Percentiles rank a stretch among this genome's conserved stretches.
phyloP scores from a whole-genome alignment of 2,329 filamentous ascomycete species.

The Coniochaeta sp. region DNA sequence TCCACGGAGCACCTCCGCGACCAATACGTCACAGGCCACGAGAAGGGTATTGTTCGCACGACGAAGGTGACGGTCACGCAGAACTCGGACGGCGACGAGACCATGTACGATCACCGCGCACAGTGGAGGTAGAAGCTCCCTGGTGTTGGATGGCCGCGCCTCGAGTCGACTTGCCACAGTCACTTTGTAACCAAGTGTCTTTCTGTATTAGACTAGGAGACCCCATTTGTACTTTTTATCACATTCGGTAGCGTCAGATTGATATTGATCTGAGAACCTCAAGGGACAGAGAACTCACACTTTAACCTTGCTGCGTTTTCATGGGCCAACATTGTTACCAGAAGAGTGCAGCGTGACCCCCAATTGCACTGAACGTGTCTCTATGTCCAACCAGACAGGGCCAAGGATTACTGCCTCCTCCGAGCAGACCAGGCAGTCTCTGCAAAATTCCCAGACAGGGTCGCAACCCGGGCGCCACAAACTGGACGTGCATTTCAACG shows the following conservation, averaged over 20 bases:
- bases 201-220: neutral
- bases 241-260: neutral
- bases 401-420: neutral
- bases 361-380: neutral
- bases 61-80: slow-evolving; percentile 6
- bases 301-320: neutral
- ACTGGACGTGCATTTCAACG: neutral
- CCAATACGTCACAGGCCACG: neutral
- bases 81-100: slow-evolving; percentile 1
- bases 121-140: slow-evolving; percentile 7
- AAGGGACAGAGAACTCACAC: neutral
- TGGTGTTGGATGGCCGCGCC: neutral
- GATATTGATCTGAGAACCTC: neutral
- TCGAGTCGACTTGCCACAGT: neutral
- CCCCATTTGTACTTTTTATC: neutral
- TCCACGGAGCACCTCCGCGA: slow-evolving; percentile 7
- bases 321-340: neutral
- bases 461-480: neutral
- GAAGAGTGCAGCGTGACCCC: neutral
- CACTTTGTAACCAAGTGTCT: neutral
- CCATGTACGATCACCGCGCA: slow-evolving; percentile 1
- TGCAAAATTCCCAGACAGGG: neutral
- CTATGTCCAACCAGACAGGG: neutral
- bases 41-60: slow-evolving; percentile 7
- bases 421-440: neutral